Evolutionary conservation across 2,329 filamentous ascomycete species (phyloP).

Genomic region (Penicillium sp.): DNA sequence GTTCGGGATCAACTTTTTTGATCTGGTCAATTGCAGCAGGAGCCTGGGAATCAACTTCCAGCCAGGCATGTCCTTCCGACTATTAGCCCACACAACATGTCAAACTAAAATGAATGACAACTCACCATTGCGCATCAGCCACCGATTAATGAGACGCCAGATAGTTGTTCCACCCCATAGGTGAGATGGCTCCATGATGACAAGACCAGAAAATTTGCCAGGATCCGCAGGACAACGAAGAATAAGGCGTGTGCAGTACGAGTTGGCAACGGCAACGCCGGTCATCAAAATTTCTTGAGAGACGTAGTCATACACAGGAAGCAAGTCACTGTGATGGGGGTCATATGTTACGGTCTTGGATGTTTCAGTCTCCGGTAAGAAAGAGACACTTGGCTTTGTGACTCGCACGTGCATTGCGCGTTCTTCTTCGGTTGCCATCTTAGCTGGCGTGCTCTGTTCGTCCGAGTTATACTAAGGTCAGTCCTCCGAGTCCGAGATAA

Average conservation of each 20-base stretch:
- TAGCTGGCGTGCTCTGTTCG: neutral
- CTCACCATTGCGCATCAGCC: conserved; percentile 6
- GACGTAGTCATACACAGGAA: neutral
- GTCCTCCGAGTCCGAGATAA: neutral
- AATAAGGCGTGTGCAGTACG: conserved; percentile 1
- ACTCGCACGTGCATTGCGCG: neutral
- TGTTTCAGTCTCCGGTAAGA: conserved; percentile 1
- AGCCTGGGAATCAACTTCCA: conserved; percentile 6
- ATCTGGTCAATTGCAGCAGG: conserved; percentile 2
- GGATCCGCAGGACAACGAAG: neutral
- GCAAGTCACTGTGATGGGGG: neutral
- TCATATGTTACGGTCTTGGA: neutral
- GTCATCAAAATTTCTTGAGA: neutral
- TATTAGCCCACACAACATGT: neutral
- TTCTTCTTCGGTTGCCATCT: neutral
- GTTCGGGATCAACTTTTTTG: neutral
- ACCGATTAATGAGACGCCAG: conserved; percentile 1
- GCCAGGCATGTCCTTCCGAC: conserved; percentile 1
- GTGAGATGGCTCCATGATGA: conserved; percentile 2
- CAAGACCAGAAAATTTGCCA: conserved; percentile 1
- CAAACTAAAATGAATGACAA: neutral
- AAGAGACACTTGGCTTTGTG: neutral
- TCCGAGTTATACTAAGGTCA: neutral
- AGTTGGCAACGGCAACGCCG: neutral
- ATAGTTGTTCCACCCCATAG: conserved; percentile 2